Evolutionary conservation across 495 filamentous ascomycete species (phyloP), one percentile per base, ranked within the genome.

Genomic region (Neurospora sp.): DNA sequence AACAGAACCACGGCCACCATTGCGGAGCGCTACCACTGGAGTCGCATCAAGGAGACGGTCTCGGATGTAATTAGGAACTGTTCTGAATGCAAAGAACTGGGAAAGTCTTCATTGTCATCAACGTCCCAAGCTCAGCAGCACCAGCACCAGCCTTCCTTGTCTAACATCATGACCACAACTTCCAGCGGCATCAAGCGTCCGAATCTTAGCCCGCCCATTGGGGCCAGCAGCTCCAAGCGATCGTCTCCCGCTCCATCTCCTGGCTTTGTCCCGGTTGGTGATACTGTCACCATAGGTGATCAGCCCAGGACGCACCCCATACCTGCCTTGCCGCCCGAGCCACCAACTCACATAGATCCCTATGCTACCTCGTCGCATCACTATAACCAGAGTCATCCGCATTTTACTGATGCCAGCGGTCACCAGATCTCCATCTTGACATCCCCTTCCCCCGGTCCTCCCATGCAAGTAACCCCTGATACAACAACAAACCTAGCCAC

Each of bases 1-100:
- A 99, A 99, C 86, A 98, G 97, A 82, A 98, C 95, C 2, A 99
- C 96, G 0, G 93, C 94, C 10, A 91, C 90, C 27, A 97, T 99
- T 75, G 94, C 96, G 3, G 91, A 97, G 80, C 91, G 92, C 75
- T 98, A 93, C 77, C 96, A 98, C 79, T 99, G 96, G 96, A 94
- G 96, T n/a, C 88, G 96, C 40, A 98, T 99, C 83, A 99, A 98
- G 80, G 95, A 98, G 80, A 98, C 95, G 0, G 96, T 97, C 72
- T 95, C 91, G 79, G 88, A 93, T 75, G 94, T 97, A 78, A 97
- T 99, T 83, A 91, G 91, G 73, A 94, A 96, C 73, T 99, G 96
- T 81, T 81, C 89, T 3, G 89, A 97, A 78, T 99, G 95, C 85
- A 97, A 95, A 83, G 93, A 96, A 73, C 83, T 88, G 42, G 86